Evolutionary conservation across 2,329 filamentous ascomycete genomes (phyloP), one percentile per base, ranked within the genome.

Genomic region (Penicillium sp.): DNA sequence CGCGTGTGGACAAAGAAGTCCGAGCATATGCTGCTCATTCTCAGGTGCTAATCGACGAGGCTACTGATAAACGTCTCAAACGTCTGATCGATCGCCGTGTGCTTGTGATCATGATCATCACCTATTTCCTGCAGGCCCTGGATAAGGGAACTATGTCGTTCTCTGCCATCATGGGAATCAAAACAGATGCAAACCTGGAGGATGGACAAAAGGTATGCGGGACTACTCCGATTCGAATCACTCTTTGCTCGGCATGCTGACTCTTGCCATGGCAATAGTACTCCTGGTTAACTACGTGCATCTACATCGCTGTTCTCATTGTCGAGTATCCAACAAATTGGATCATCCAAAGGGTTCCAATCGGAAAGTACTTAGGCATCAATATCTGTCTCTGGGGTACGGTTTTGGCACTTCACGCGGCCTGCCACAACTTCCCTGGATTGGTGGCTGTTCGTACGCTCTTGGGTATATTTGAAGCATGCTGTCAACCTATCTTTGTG

Each of bases 301-400:
- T 89, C 56, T 89, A 88, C 71, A 82, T 88, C 53, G 83, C 80
- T 43, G 82, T 88, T 16, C 72, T 89, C 9, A 68, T 84, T 39
- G 84, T 87, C 56, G 86, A 89, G 65, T 88, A 87, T 61, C 86
- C 86, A 0, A 85, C 84, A 65, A 87, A 84, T 67, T 82, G 76
- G 72, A 75, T 79, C 49, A 78, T 86, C 47, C 76, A 82, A 39
- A 77, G 82, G 25, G 79, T 86, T 0, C 84, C 84, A 5, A 79
- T 87, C 38, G 84, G 81, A 46, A 87, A 87, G 62, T 86, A 84
- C 54, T 76, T 87, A 5, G 77, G 77, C 30, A 72, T 80, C 56
- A 83, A 79, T 58, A 84, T 88, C 56, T 70, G 83, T 5, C 72
- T 79, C 11, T 88, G 85, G 86, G 83, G 83, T 13, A 61, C 72